Base-by-base conservation (phyloP, 2,329 filamentous ascomycete genomes). In the Chaetomium sp. region DNA sequence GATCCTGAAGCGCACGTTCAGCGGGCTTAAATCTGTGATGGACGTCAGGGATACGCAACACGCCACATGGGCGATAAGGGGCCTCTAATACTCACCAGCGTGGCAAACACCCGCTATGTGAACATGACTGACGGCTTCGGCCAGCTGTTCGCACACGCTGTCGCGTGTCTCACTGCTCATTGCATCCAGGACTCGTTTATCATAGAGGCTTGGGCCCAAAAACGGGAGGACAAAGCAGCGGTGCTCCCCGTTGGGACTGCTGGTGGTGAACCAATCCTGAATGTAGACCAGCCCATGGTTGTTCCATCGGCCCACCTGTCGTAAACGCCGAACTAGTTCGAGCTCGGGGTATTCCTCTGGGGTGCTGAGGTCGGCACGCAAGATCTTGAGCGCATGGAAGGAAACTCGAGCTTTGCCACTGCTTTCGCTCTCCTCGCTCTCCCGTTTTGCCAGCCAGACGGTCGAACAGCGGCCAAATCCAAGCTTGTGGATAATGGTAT, bases 401-500 rank as follows among this genome's bases (percentile, higher is more conserved):
- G 60, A 35, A 13, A 10, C 9, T 2, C 51, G 25, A 13, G 5
- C 9, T 1, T 27, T 12, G 10, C 5, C 4, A 1, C 25, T 8
- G 50, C n/a, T n/a, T 9, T 33, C 21, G 9, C 2, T 10, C 6
- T 53, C 23, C 1, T 33, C 21, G 9, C 2, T 10, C 6, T 53
- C 23, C 1, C 60, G 29, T 33, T 19, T 57, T 10, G 25, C 51
- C 2, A 49, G 27, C 60, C 60, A 62, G n/a, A 62, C 51, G 4
- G 60, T 56, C 6, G 35, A 56, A 16, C n/a, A 49, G n/a, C 13
- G 27, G 27, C 51, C 53, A n/a, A 31, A 23, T 12, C 51, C 53
- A 29, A 62, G 60, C 29, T 62, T 62, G 51, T 56, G 35, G 2
- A 62, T 9, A 12, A 62, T 21, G 5, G 53, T 62, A 21, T 56